phyloP scores from a whole-genome alignment of 1,139 yeast genomes.

The Kazachstania sp. region DNA sequence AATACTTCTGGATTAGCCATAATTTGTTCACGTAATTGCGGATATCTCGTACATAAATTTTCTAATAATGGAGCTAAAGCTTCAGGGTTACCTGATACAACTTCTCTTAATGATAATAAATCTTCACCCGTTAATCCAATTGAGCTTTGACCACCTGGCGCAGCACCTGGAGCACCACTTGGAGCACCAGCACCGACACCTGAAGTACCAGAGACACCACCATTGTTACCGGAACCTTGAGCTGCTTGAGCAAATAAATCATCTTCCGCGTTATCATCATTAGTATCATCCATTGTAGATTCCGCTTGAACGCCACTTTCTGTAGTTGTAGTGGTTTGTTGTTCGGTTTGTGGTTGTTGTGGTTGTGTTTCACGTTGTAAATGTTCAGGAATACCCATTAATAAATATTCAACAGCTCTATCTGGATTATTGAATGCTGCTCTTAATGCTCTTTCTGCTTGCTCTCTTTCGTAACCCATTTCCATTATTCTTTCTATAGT shows the following conservation, averaged over 20 bases:
- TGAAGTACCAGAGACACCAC: slow-evolving; percentile 19
- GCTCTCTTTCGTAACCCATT: slow-evolving; percentile 88
- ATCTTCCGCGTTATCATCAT: slow-evolving; percentile 33
- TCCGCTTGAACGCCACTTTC: neutral
- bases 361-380: slow-evolving; percentile 28
- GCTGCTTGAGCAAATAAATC: slow-evolving; percentile 67
- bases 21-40: slow-evolving; percentile 76
- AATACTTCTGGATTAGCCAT: slow-evolving; percentile 84
- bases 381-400: slow-evolving; percentile 82
- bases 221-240: slow-evolving; percentile 40
- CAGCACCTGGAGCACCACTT: neutral
- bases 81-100: slow-evolving; percentile 82
- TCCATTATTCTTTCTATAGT: slow-evolving; percentile 75
- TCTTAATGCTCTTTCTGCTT: slow-evolving; percentile 83
- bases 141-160: slow-evolving; percentile 23
- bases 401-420: slow-evolving; percentile 89
- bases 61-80: slow-evolving; percentile 77
- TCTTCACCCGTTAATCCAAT: slow-evolving; percentile 37
- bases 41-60: slow-evolving; percentile 75
- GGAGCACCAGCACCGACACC: slow-evolving; percentile 18
- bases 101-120: slow-evolving; percentile 61
- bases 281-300: neutral
- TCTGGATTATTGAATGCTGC: slow-evolving; percentile 98
- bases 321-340: neutral
- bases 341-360: neutral